Percentiles rank a stretch among this genome's conserved stretches.
These are phyloP conservation scores for Populus pruinosa DNA, from an alignment of 345 rosid species.

Conservation along the genomic window DNA sequence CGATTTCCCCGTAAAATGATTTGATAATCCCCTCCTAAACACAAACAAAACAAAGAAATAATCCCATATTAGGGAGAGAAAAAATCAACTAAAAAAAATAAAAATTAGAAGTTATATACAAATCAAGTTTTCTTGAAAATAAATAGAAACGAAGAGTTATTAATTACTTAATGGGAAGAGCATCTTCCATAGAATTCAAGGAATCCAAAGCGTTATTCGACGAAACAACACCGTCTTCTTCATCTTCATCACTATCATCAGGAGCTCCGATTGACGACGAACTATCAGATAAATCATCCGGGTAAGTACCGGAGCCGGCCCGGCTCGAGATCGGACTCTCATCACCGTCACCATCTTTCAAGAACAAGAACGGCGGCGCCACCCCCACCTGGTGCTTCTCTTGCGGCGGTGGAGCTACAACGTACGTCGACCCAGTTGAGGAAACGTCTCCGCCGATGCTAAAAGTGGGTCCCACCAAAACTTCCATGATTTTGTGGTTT, in stretches of 20 bases:
- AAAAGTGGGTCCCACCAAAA: slow-evolving; percentile 47
- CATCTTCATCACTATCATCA: slow-evolving; percentile 39
- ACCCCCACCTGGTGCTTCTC: slow-evolving; percentile 14
- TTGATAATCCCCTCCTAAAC: slow-evolving; percentile 70
- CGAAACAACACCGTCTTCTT: slow-evolving; percentile 32
- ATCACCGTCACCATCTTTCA: slow-evolving; percentile 9
- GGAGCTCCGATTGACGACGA: slow-evolving; percentile 68
- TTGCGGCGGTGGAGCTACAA: slow-evolving; percentile 14
- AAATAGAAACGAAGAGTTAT: background rate
- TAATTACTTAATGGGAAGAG: slow-evolving; percentile 58
- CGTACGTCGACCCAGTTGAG: slow-evolving; percentile 15
- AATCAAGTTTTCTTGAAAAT: background rate
- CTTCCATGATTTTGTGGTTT: slow-evolving; percentile 40
- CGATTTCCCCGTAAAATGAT: slow-evolving; percentile 70
- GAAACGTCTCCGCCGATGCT: slow-evolving; percentile 30
- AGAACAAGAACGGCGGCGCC: slow-evolving; percentile 17
- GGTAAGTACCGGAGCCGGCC: slow-evolving; percentile 12
- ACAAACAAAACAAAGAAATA: background rate
- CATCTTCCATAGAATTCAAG: slow-evolving; percentile 48
- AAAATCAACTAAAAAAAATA: background rate
- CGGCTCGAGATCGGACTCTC: slow-evolving; percentile 8
- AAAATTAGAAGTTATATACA: background rate
- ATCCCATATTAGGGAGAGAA: background rate
- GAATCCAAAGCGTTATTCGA: slow-evolving; percentile 26
- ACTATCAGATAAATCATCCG: slow-evolving; percentile 37